A percentile compares a stretch with the other conserved stretches of the same genome.
Evolutionary conservation across 345 rosid genomes (phyloP).

Genomic region (Cardiospermum halicacabum): DNA sequence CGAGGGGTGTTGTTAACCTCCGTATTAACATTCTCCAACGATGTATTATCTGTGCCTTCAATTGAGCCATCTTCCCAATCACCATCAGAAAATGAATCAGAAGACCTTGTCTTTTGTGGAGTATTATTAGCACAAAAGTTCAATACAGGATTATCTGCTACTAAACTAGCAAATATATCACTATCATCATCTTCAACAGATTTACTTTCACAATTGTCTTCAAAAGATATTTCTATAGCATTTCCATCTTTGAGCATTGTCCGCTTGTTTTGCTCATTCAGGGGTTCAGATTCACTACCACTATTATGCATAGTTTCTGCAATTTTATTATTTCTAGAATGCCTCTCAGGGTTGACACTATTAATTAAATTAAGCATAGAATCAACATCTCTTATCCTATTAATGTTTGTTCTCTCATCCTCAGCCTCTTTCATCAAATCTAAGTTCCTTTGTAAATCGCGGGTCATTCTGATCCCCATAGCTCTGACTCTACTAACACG

Average conservation of each 20-base stretch:
- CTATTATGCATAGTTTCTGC: constrained; percentile 27
- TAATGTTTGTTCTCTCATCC: constrained; percentile 30
- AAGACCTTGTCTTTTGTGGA: constrained; percentile 27
- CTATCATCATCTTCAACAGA: constrained; percentile 46
- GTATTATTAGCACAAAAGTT: constrained; percentile 36
- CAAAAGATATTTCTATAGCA: constrained; percentile 73
- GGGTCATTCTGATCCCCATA: constrained; percentile 94
- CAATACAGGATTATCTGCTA: constrained; percentile 43
- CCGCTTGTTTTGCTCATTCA: constrained; percentile 28
- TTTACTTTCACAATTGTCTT: constrained; percentile 43
- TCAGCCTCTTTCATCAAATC: constrained; percentile 87
- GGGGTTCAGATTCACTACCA: constrained; percentile 26
- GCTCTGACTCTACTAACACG: constrained; percentile 75
- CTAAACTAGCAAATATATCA: constrained; percentile 70
- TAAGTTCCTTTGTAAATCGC: constrained; percentile 93
- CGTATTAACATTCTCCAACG: constrained; percentile 20
- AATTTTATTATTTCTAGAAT: constrained; percentile 31
- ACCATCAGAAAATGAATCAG: constrained; percentile 51
- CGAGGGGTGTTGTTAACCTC: constrained; percentile 28
- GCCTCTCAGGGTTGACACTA: constrained; percentile 21
- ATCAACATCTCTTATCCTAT: constrained; percentile 16
- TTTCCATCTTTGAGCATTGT: constrained; percentile 26
- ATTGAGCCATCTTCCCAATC: constrained; percentile 64
- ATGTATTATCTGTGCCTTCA: constrained; percentile 22
- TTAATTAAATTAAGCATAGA: constrained; percentile 25